Evolutionary conservation across 352 stramenopile species (phyloP).

Genomic region (Phytophthora meadii): DNA sequence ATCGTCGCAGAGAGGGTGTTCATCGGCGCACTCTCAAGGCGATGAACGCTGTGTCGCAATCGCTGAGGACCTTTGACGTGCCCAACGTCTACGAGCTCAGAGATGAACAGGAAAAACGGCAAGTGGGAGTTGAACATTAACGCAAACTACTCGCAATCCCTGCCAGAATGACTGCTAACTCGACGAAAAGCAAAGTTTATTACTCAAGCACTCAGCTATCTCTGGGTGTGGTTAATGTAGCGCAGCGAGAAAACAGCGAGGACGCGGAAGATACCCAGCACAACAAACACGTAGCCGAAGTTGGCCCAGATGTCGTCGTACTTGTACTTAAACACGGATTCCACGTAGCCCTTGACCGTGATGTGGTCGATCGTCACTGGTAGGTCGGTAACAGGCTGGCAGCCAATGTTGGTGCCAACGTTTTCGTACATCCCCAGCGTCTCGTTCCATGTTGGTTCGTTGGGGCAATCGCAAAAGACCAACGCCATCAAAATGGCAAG

Average conservation of each 20-base stretch:
- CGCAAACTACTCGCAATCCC: too few species aligned
- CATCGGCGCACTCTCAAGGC: too few species aligned
- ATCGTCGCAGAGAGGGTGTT: too few species aligned
- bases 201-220: conserved; percentile 15
- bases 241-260: conserved; percentile 39
- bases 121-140: too few species aligned
- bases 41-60: too few species aligned
- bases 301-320: conserved; percentile 31
- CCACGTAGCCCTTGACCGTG: conserved; percentile 35
- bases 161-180: too few species aligned
- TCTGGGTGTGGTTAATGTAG: conserved; percentile 47
- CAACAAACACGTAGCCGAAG: conserved; percentile 32
- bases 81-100: too few species aligned
- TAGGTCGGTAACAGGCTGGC: conserved; percentile 23
- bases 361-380: conserved; percentile 26
- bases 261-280: conserved; percentile 30
- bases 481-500: conserved; percentile 31
- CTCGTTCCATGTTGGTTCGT: conserved; percentile 30
- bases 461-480: conserved; percentile 32
- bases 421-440: conserved; percentile 19
- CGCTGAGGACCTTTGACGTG: too few species aligned
- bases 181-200: too few species aligned
- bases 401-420: conserved; percentile 25
- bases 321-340: conserved; percentile 30
- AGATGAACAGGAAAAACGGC: too few species aligned